Evolutionary conservation across 116 monocot genomes (phyloP).

Genomic region (Dioscorea cayenensis): DNA sequence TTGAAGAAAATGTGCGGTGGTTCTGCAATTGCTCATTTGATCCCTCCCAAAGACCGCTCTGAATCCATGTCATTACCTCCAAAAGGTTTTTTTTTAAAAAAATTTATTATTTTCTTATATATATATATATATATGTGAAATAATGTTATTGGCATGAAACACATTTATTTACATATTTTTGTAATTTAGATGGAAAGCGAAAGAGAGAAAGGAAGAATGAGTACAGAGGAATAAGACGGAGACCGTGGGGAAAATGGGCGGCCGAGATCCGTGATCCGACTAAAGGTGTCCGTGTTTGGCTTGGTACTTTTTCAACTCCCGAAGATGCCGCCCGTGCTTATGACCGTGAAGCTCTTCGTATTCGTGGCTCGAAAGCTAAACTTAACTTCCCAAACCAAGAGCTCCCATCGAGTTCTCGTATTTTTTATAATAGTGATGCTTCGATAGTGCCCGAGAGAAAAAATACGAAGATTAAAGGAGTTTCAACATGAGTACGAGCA

Average conservation of each 20-base stretch:
- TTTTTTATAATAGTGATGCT: not conserved
- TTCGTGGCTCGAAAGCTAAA: slow-evolving; percentile 80
- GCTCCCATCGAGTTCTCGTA: not conserved
- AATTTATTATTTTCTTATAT: too few relatives aligned
- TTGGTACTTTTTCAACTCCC: slow-evolving; percentile 64
- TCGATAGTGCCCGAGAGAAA: too few relatives aligned
- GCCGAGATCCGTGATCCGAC: slow-evolving; percentile 77
- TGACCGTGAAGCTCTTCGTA: slow-evolving; percentile 63
- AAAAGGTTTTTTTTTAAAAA: too few relatives aligned
- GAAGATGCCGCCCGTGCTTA: slow-evolving; percentile 85
- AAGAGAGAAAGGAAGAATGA: slow-evolving; percentile 55
- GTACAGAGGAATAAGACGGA: slow-evolving; percentile 70
- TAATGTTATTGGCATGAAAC: too few relatives aligned
- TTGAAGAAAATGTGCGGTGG: too few relatives aligned
- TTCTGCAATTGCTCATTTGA: too few relatives aligned
- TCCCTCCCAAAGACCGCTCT: too few relatives aligned
- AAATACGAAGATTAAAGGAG: too few relatives aligned
- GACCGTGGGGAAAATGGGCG: slow-evolving; percentile 90
- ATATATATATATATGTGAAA: too few relatives aligned
- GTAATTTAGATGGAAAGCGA: not conserved
- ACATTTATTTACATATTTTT: too few relatives aligned
- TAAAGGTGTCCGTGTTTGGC: slow-evolving; percentile 82
- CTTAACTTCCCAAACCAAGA: slow-evolving; percentile 79
- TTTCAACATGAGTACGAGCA: too few relatives aligned
- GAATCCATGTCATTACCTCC: too few relatives aligned